Percentiles rank a stretch among this genome's conserved stretches.
phyloP scores from a whole-genome alignment of 2,329 filamentous ascomycete species.

The Diaporthe sp. region DNA sequence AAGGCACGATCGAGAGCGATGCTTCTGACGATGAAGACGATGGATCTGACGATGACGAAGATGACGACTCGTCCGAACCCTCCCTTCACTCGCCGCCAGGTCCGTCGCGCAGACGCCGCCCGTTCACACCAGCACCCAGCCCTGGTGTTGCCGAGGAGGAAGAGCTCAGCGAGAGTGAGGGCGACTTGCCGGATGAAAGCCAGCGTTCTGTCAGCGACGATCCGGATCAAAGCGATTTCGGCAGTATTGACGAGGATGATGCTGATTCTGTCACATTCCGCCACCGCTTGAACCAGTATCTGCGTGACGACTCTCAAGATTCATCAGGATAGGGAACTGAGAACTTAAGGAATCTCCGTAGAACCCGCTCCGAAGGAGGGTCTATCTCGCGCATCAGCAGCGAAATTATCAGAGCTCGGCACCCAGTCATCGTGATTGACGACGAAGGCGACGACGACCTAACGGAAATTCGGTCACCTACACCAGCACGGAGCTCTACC shows the following conservation, averaged over 20 bases:
- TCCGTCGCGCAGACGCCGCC: neutral
- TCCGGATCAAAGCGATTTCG: neutral
- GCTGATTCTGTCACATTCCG: neutral
- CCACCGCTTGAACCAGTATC: neutral
- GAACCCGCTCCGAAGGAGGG: neutral
- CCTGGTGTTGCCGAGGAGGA: neutral
- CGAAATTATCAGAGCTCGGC: neutral
- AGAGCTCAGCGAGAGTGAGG: neutral
- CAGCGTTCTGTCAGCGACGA: neutral
- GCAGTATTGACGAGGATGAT: neutral
- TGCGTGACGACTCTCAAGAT: neutral
- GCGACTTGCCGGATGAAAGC: neutral
- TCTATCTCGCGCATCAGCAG: neutral
- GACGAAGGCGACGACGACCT: neutral
- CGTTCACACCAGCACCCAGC: slow-evolving; percentile 1
- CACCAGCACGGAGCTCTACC: neutral
- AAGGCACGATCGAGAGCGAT: neutral
- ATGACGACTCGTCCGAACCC: neutral
- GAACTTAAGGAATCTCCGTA: too few species aligned
- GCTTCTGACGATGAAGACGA: neutral
- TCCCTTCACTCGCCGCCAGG: neutral
- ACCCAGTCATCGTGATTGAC: neutral
- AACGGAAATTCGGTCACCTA: neutral
- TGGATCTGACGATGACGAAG: neutral
- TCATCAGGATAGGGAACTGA: neutral